Conservation (phyloP, 805 yeast genomes). For the Candida endomychidarum region DNA sequence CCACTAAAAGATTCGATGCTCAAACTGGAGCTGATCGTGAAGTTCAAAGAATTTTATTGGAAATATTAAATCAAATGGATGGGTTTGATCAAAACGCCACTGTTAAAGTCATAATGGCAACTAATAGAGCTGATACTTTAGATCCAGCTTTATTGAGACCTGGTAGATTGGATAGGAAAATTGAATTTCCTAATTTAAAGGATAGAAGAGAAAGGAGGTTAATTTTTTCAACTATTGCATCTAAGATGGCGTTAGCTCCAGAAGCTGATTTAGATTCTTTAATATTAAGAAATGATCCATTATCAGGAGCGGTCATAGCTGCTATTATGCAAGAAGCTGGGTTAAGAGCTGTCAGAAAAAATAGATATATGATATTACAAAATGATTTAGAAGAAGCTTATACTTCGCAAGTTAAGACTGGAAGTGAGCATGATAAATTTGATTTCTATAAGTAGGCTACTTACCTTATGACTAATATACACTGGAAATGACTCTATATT, state of each 20-base stretch:
- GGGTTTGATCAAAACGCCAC: conserved; percentile 96
- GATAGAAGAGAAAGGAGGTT: conserved; percentile 98
- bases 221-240: conserved; percentile 91
- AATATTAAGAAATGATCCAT: conserved; percentile 92
- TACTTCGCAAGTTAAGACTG: conserved; percentile 93
- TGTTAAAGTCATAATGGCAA: conserved; percentile 98
- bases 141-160: conserved; percentile 99
- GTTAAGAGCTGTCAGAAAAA: conserved; percentile 95
- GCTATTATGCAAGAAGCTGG: conserved; percentile 99
- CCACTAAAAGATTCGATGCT: conserved; percentile 98
- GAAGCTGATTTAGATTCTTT: conserved; percentile 95
- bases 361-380: conserved; percentile 94
- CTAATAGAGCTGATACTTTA: conserved; percentile 98
- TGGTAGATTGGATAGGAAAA: conserved; percentile 96
- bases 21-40: conserved; percentile 99
- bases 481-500: conserved; percentile 1
- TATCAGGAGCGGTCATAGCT: conserved; percentile 96
- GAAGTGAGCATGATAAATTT: conserved; percentile 93
- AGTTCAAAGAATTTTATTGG: conserved; percentile 96
- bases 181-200: conserved; percentile 93
- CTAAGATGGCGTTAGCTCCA: conserved; percentile 97
- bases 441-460: conserved; percentile 80
- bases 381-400: conserved; percentile 97
- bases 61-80: conserved; percentile 97
- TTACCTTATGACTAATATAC: neutral